A percentile compares a stretch with the other conserved stretches of the same genome.
Evolutionary conservation across 2,329 filamentous ascomycete genomes (phyloP).

Genomic region (Plectosphaerella plurivora): DNA sequence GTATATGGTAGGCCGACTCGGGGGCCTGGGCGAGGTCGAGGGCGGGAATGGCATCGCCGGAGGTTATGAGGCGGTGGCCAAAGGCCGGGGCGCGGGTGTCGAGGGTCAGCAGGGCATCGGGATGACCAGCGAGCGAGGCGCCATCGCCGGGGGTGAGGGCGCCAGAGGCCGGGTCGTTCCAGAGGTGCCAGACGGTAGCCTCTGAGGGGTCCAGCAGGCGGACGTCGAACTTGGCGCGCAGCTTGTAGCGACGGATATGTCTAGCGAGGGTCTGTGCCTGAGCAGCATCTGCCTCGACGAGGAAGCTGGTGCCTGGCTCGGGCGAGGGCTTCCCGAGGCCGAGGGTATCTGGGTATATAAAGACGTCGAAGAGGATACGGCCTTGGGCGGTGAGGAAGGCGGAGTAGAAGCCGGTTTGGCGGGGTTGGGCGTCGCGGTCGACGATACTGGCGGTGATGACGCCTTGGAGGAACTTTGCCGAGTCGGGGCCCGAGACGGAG

Average conservation of each 20-base stretch:
- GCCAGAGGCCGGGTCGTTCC: conserved; percentile 48
- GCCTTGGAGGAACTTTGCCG: conserved; percentile 82
- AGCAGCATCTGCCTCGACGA: conserved; percentile 77
- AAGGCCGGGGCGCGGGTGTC: conserved; percentile 53
- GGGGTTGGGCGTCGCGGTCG: conserved; percentile 27
- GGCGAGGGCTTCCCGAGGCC: conserved; percentile 17
- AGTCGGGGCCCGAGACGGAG: conserved; percentile 72
- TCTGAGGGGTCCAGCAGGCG: conserved; percentile 62
- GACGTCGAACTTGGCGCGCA: conserved; percentile 73
- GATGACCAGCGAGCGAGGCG: conserved; percentile 3
- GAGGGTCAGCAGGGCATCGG: conserved; percentile 21
- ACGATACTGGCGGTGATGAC: conserved; percentile 71
- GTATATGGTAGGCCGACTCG: conserved; percentile 64
- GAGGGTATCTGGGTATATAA: conserved; percentile 67
- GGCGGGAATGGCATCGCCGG: conserved; percentile 19
- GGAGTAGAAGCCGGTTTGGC: conserved; percentile 62
- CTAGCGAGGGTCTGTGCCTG: conserved; percentile 59
- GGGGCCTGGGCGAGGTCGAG: conserved; percentile 41
- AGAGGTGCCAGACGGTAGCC: conserved; percentile 66
- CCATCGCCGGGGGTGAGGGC: neutral
- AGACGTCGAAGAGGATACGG: conserved; percentile 81
- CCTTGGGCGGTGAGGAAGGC: conserved; percentile 85
- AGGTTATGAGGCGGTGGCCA: conserved; percentile 44
- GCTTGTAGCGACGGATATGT: conserved; percentile 80
- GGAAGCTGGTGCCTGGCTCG: conserved; percentile 31